Conservation (phyloP, 2,329 filamentous ascomycete species). For the Raffaelea ambrosiae region DNA sequence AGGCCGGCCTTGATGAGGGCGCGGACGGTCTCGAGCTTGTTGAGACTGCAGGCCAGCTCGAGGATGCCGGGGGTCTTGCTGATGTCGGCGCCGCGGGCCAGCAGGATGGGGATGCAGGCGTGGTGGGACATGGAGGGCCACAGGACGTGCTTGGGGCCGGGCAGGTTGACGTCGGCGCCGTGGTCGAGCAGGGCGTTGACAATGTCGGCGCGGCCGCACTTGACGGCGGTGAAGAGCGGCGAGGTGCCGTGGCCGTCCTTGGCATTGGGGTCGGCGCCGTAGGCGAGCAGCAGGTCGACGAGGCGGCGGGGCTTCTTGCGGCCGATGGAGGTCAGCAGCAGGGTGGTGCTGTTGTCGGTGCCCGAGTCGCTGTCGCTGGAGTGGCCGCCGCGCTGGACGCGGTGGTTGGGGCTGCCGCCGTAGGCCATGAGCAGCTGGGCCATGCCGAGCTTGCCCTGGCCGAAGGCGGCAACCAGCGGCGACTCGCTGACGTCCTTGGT, state of each 20-base stretch:
- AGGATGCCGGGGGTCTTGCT: slow-evolving; percentile 54
- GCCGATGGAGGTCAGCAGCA: slow-evolving; percentile 52
- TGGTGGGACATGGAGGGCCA: slow-evolving; percentile 57
- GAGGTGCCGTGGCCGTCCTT: slow-evolving; percentile 56
- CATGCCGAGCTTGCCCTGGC: slow-evolving; percentile 45
- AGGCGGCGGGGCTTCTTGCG: slow-evolving; percentile 46
- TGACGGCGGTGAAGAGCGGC: slow-evolving; percentile 54
- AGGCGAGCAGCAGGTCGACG: slow-evolving; percentile 50
- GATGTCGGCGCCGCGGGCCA: slow-evolving; percentile 49
- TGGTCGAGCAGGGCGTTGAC: slow-evolving; percentile 42
- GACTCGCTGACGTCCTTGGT: slow-evolving; percentile 36
- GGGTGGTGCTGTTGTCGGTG: slow-evolving; percentile 43
- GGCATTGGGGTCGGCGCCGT: slow-evolving; percentile 48
- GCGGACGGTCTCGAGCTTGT: slow-evolving; percentile 53
- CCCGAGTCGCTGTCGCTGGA: slow-evolving; percentile 9
- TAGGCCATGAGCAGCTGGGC: slow-evolving; percentile 53
- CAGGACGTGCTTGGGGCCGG: slow-evolving; percentile 60
- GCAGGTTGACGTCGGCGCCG: slow-evolving; percentile 58
- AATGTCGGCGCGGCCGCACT: slow-evolving; percentile 45
- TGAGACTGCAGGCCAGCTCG: slow-evolving; percentile 55
- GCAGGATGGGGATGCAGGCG: slow-evolving; percentile 47
- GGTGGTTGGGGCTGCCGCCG: slow-evolving; percentile 46
- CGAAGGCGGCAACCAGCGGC: slow-evolving; percentile 42
- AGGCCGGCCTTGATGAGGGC: slow-evolving; percentile 23
- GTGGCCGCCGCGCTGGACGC: slow-evolving; percentile 26